Base-by-base conservation (phyloP, 805 yeast species). In the Candida morakotiae region DNA sequence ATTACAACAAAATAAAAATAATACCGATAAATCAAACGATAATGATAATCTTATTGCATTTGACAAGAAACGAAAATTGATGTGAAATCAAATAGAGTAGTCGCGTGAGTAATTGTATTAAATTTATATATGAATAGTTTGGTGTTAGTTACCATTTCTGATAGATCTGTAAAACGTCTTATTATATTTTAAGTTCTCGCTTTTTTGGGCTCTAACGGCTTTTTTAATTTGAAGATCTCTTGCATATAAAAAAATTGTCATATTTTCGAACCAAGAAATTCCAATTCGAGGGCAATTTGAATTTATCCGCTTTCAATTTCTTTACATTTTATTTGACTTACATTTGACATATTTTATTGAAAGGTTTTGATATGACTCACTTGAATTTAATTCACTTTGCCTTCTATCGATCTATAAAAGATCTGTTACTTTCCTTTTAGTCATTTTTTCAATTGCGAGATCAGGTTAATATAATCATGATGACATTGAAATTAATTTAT, bases 361-460 rank as follows among this genome's bases (percentile, higher is more conserved):
- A n/a, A n/a, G n/a, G 7, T 28, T 21, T 5, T 8, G 11, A 14
- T 17, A 26, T 34, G 37, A 34, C 25, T 34, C 37, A 34, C 13
- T 5, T 24, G n/a, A 17, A 16, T 16, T 26, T 6, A 11, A 17
- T 34, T 14, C 13, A n/a, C 9, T 17, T 32, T 31, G 35, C 35
- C 35, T 23, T 31, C 13, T 6, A 5, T 14, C 29, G 13, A 8
- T 10, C 18, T 33, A 26, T 33, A 33, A 9, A n/a, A 33, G 36
- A 15, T 32, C 14, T 24, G 28, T 32, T n/a, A 17, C 13, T 18
- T 32, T 32, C 35, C 34, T 22, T 32, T n/a, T 22, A 14, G n/a
- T n/a, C n/a, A n/a, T n/a, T n/a, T n/a, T n/a, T n/a, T n/a, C n/a
- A n/a, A n/a, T 28, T 19, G 21, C 21, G 8, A 19, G 8, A 19